These are phyloP conservation scores for Agaricus subrufescens DNA, from an alignment of 768 basidiomycete species.

Conservation along the genomic window DNA sequence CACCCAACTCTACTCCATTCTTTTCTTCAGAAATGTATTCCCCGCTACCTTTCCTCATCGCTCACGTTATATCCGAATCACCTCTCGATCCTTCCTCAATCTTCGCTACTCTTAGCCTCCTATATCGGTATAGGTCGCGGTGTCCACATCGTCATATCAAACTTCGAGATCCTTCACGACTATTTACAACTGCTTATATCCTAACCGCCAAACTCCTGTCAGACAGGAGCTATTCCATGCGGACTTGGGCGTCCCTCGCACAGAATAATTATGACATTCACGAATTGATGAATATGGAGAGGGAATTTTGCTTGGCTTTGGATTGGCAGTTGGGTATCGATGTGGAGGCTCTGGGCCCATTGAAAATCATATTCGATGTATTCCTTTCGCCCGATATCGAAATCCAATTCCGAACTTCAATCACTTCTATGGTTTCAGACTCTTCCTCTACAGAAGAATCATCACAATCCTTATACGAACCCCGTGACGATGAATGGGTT, in stretches of 20 bases:
- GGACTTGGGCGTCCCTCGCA: conserved; percentile 1
- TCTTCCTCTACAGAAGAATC: no score
- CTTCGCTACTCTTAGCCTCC: not conserved
- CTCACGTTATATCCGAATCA: conserved; percentile 1
- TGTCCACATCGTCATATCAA: no score
- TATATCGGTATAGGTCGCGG: not conserved
- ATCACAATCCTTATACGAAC: no score
- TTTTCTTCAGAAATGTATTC: not conserved
- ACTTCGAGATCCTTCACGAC: no score
- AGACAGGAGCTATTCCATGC: conserved; percentile 4
- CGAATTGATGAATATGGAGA: conserved; percentile 4
- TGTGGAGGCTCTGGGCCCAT: not conserved
- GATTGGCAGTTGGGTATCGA: conserved; percentile 2
- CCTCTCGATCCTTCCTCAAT: not conserved
- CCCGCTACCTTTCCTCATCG: conserved; percentile 2
- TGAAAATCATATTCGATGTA: not conserved
- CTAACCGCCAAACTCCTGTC: not conserved
- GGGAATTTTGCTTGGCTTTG: conserved; percentile 1
- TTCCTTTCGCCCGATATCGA: not conserved
- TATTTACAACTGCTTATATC: no score
- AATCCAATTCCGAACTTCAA: no score
- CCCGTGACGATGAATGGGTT: no score
- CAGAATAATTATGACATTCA: conserved; percentile 5
- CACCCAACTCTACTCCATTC: not conserved
- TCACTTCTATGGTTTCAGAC: not conserved